Base-by-base conservation (phyloP, 2,329 filamentous ascomycete genomes). In the Zalaria obscura region DNA sequence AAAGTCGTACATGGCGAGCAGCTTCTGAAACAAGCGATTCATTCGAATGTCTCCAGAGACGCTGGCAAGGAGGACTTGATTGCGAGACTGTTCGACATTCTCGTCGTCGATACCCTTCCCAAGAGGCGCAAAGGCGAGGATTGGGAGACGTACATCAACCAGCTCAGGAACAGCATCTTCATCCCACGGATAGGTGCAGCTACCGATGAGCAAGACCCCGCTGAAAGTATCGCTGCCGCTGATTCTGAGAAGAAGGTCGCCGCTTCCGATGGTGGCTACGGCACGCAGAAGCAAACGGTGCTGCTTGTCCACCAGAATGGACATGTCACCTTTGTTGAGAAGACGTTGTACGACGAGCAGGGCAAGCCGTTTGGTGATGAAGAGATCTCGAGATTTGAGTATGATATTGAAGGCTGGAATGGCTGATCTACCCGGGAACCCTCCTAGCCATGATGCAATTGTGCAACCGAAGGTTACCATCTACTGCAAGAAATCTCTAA, bases 201-300 rank as follows among this genome's bases (percentile, higher is more conserved):
- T 26, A 60, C 64, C 28, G 55, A 66, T 9, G 56, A 61, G 31
- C 51, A 58, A 38, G 50, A 53, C 43, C 55, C 57, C 32, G 55
- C 62, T 5, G 64, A 66, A 18, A 56, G 61, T 40, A 50, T 66
- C n/a, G 65, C 64, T 27, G 54, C 60, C 28, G 59, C 61, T 4
- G 50, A 48, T 25, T 44, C 40, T 27, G 49, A 47, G 8, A 44
- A 57, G 31, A 51, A 55, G n/a, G 57, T 45, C 39, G 54, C 52
- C 48, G 59, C 48, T 60, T 69, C 53, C 47, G 64, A 60, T 42
- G 72, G 71, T 0, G 58, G 69, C 5, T 81, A 81, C 52, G 77
- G 76, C 0, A 81, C 77, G 2, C 73, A 78, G 53, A 76, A 76
- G 56, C 76, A 80, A 53, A 76, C 73, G 1, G 60, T 80, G 5